These are phyloP conservation scores for Podospora fimiseda DNA, from an alignment of 495 filamentous ascomycete genomes.

Conservation along the genomic window DNA sequence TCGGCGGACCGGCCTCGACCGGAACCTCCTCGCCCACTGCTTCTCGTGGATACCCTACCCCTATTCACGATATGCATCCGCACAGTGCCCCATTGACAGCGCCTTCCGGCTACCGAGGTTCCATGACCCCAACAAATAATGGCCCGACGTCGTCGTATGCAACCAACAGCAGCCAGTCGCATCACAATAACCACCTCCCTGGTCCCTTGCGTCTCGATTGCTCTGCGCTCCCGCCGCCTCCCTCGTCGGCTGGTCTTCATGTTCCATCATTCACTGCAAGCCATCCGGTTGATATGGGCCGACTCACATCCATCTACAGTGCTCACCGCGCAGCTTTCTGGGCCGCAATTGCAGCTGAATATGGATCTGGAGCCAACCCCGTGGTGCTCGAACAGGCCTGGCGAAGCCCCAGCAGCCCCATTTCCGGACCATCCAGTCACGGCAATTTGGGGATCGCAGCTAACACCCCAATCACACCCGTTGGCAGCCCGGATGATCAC, in stretches of 20 bases:
- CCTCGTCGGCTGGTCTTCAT: constrained; percentile 23
- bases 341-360: constrained; percentile 62
- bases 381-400: constrained; percentile 63
- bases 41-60: constrained; percentile 29
- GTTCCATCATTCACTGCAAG: constrained; percentile 14
- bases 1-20: constrained; percentile 12
- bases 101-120: constrained; percentile 23
- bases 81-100: constrained; percentile 23
- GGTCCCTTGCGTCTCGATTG: constrained; percentile 47
- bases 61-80: constrained; percentile 30
- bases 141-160: constrained; percentile 19
- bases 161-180: constrained; percentile 11
- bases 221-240: constrained; percentile 34
- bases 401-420: too few relatives aligned
- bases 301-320: constrained; percentile 62
- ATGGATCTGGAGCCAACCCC: constrained; percentile 57
- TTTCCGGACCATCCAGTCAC: too few relatives aligned
- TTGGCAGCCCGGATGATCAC: constrained; percentile 39
- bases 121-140: constrained; percentile 22
- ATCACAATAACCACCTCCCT: constrained; percentile 16
- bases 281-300: constrained; percentile 55
- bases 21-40: constrained; percentile 26
- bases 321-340: constrained; percentile 65
- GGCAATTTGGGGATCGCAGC: constrained; percentile 17
- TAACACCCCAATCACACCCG: constrained; percentile 42